Evolutionary conservation across 2,329 filamentous ascomycete species (phyloP), one percentile per base, ranked within the genome.

Genomic region (Cucurbitaria berberidis): DNA sequence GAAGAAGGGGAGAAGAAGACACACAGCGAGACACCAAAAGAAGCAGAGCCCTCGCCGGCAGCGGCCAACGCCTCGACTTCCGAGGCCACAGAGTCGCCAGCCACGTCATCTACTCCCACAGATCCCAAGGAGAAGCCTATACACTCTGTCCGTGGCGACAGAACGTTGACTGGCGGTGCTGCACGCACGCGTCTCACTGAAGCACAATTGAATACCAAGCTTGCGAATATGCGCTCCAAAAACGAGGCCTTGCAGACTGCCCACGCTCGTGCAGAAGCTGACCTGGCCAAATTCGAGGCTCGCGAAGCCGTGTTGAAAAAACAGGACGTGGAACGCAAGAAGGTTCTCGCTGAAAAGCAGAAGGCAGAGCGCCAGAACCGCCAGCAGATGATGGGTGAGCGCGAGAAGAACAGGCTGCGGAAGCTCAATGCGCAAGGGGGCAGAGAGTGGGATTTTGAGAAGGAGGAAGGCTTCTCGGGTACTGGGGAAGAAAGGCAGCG

Each of bases 251-350:
- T 84, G 13, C 79, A 81, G 8, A 85, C 83, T 8, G 84, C 84
- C 0, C 85, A 89, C 66, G 83, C 82, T 1, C 81, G 85, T 22
- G 85, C 86, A n/a, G 84, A 89, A 75, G 85, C 85, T n/a, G 87
- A 89, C 60, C 81, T 83, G 48, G 85, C 85, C 3, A 83, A 81
- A 0, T 89, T 87, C 67, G 80, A 85, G 36, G 81, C 86, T 51
- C 80, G 86, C n/a, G 86, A 89, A 66, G 82, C 83, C 29, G 74
- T 84, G 9, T 82, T 84, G 0, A 80, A 81, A 19, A 78, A 81
- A 60, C 81, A 84, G 41, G 70, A 74, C 15, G 68, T 71, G 10
- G 72, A 76, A 59, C 67, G 70, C 50, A 76, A 82, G 55, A 74
- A 72, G 51, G 49, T 66, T 5, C 53, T 51, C 1, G 67, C 66